Percentiles rank a stretch among this genome's conserved stretches.
Conservation (phyloP, 371 early-diverging fungal species). For the Choanephora cucurbitarum region DNA sequence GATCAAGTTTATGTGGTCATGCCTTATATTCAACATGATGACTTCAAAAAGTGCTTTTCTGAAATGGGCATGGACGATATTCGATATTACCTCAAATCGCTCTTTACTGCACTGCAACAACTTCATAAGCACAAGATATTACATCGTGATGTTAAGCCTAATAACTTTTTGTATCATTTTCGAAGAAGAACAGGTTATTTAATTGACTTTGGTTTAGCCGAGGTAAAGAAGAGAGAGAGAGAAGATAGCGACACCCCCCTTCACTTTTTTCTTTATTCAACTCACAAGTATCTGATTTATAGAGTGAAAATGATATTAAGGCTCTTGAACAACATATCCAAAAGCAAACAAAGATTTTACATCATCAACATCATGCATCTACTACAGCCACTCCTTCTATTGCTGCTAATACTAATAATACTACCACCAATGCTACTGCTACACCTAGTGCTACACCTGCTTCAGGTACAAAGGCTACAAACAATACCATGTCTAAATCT, state of each 20-base stretch:
- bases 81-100: conserved; percentile 76
- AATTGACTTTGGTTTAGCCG: conserved; percentile 98
- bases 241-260: no score
- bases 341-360: background rate
- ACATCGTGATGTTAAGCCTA: conserved; percentile 97
- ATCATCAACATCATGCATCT: background rate
- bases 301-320: conserved; percentile 24
- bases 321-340: conserved; percentile 6
- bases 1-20: conserved; percentile 89
- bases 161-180: conserved; percentile 91
- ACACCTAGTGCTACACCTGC: background rate
- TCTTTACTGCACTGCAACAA: conserved; percentile 75
- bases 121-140: conserved; percentile 76
- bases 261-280: no score
- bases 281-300: no score
- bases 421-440: background rate
- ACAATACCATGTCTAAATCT: conserved; percentile 1
- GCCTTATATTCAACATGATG: conserved; percentile 88
- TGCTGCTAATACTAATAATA: background rate
- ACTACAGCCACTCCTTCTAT: no score
- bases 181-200: conserved; percentile 78
- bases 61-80: conserved; percentile 58
- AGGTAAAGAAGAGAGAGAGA: conserved; percentile 52
- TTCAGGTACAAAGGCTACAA: background rate
- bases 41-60: conserved; percentile 60